Evolutionary conservation across 805 yeast species (phyloP), one percentile per base, ranked within the genome.

Genomic region (Kodamaea jinghongensis): DNA sequence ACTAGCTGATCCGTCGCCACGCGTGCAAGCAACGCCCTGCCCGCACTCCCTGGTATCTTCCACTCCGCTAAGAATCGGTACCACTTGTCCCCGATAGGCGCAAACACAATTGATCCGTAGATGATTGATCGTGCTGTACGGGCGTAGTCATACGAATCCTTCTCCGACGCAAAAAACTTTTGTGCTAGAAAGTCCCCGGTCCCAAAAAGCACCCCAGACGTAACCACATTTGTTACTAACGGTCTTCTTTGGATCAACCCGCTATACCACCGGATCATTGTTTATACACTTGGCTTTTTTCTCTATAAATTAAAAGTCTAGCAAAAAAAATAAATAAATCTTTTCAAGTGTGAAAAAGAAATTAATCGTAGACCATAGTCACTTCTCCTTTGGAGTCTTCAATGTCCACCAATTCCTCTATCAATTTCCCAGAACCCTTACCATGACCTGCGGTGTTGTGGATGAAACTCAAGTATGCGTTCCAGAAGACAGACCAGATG

Each of bases 121-220:
- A 74, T 39, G 5, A 75, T 69, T 2, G 91, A 85, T 42, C 96
- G 65, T 1, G 68, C 42, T 0, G 90, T 81, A 42, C 95, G 63
- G 2, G 48, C 44, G 32, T 49, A 63, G 49, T 86, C 88, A 54
- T 67, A 82, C 9, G 44, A 35, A 15, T 23, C 17, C 38, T 34
- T 28, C 14, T 39, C 22, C 27, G 55, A 56, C 6, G 74, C 67
- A 54, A 76, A 75, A 4, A 76, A 50, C 0, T 61, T 31, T 56
- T 88, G 96, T 0, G 96, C 96, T 17, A 84, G 49, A 1, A 61
- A 62, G 57, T 88, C 96, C 2, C 96, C 96, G 1, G 79, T 43
- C 0, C 88, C 93, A 56, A 87, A 86, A 27, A 79, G 58, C 10
- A 70, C 43, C n/a, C 75, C 80, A 1, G 80, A 75, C 30, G 76